A percentile compares a stretch with the other conserved stretches of the same genome.
phyloP scores from a whole-genome alignment of 306 rosid genomes.

The Trifolium repens region DNA sequence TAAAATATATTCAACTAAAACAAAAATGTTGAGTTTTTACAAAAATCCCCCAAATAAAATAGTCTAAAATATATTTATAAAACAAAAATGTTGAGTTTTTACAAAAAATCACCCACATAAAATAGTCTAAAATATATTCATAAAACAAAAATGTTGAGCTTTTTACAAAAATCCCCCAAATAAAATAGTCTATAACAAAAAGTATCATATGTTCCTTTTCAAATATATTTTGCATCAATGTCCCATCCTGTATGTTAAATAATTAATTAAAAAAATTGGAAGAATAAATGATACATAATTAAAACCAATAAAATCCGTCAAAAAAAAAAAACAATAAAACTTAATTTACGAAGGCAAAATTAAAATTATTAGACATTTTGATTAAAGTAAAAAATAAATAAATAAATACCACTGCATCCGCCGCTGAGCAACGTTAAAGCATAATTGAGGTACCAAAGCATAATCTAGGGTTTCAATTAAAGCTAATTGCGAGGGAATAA shows the following conservation, averaged over 20 bases:
- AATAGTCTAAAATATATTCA: too few relatives aligned
- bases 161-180: background rate
- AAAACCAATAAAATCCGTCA: too few relatives aligned
- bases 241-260: background rate
- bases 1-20: too few relatives aligned
- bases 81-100: too few relatives aligned
- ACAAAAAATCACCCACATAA: background rate
- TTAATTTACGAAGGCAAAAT: too few relatives aligned
- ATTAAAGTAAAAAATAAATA: too few relatives aligned
- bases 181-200: background rate
- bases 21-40: too few relatives aligned
- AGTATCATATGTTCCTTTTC: background rate
- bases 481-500: background rate
- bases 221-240: background rate
- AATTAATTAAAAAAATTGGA: background rate
- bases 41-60: too few relatives aligned
- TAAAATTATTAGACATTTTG: too few relatives aligned
- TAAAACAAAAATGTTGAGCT: background rate
- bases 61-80: too few relatives aligned
- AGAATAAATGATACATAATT: too few relatives aligned
- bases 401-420: background rate
- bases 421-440: background rate
- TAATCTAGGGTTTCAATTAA: conserved; percentile 40
- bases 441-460: background rate
- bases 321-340: background rate